Percentiles rank a stretch among this genome's conserved stretches.
phyloP scores from a whole-genome alignment of 2,329 filamentous ascomycete species.

The Myriosclerotinia duriaeana region DNA sequence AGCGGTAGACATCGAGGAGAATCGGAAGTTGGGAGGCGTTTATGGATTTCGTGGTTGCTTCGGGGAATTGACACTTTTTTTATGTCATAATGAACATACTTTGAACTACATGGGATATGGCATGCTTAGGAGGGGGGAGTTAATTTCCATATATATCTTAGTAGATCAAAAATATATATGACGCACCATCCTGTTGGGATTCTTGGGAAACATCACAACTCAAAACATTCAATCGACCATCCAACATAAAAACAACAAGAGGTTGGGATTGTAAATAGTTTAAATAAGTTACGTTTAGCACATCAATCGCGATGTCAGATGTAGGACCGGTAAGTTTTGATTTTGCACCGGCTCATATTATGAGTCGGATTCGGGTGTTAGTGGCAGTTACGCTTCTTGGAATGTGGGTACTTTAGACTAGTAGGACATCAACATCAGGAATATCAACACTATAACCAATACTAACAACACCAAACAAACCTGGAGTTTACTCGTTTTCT shows the following conservation, averaged over 20 bases:
- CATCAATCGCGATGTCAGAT: not conserved
- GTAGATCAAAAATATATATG: slow-evolving; percentile 15
- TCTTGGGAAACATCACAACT: not conserved
- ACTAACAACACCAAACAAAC: not conserved
- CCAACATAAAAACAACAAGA: not conserved
- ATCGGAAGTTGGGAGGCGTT: slow-evolving; percentile 27
- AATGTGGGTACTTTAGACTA: not conserved
- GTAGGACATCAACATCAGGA: not conserved
- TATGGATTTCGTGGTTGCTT: slow-evolving; percentile 25
- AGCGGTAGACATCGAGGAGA: slow-evolving; percentile 34
- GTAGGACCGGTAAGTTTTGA: not conserved
- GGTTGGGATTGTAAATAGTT: not conserved
- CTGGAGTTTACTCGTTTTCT: not conserved
- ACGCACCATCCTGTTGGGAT: not conserved
- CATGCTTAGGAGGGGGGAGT: no score
- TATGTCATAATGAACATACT: not conserved
- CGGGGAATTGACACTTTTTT: not conserved
- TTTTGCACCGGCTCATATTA: not conserved
- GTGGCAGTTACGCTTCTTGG: not conserved
- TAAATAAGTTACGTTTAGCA: not conserved
- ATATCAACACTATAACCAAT: not conserved
- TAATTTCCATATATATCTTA: not conserved
- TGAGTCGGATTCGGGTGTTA: not conserved
- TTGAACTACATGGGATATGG: not conserved
- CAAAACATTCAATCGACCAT: not conserved